Base-by-base conservation (phyloP, 257 asterid genomes). In the Solanum peruvianum region DNA sequence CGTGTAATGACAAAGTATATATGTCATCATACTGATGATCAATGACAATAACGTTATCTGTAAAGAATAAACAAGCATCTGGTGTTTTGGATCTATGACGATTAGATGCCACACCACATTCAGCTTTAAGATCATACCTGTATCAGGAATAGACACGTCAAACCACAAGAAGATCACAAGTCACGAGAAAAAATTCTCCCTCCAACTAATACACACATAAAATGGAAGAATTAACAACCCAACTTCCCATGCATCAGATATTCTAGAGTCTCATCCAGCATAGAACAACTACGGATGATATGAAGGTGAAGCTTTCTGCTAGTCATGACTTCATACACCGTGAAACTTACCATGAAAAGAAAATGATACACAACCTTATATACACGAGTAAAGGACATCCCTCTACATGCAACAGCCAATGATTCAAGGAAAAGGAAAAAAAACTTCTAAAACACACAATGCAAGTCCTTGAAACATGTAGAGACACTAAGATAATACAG, bases 121-220 rank as follows among this genome's bases (percentile, higher is more conserved):
- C 99, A 78, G 91, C 93, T 93, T 97, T 97, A 85, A 97, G 99
- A 88, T 93, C 99, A 64, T 97, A 97, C 92, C 99, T 97, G 98
- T 91, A 89, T 86, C 84, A 10, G 62, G 87, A 35, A 44, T 56
- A 31, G 71, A 62, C 84, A 87, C 42, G 27, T 81, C 86, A 85
- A 78, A 88, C 83, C 72, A 78, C 62, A 69, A 44, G 64, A 35
- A 69, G 87, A 69, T 80, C 67, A 10, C 44, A 29, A 49, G 85
- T 80, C 45, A 80, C 18, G 85, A 29, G 69, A 80, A 80, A n/a
- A 25, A 80, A 80, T 80, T 16, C 85, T 29, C 37, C 67, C 85
- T 80, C 85, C 85, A 11, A 49, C 35, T 23, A 80, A 52, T 31
- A 56, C 27, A 49, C 66, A 44, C 84, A 78, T 47, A 45, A 47